Evolutionary conservation across 2,329 filamentous ascomycete species (phyloP), one percentile per base, ranked within the genome.

Genomic region (Ceratocystis smalleyi): DNA sequence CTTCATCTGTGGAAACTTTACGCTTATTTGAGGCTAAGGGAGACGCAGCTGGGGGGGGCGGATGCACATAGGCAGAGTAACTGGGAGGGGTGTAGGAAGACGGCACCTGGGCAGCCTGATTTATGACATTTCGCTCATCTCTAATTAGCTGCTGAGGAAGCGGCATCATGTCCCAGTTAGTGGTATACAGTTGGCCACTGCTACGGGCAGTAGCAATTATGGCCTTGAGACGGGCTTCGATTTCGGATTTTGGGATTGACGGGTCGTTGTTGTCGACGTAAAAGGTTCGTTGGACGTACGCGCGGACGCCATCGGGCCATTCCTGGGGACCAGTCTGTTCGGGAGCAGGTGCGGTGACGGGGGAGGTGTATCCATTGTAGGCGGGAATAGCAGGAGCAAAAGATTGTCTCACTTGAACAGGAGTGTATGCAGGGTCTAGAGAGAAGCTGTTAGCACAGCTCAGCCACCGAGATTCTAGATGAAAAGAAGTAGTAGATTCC

Each of bases 261-360:
- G 80, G 71, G 67, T 88, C 80, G 68, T 85, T 77, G 72, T 91
- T 88, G 66, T 84, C 82, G 30, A 84, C 82, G 61, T 88, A 84
- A 73, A 97, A 97, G 30, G 91, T 91, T 71, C 91, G 85, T 71
- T 91, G 87, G 40, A 97, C 92, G 76, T 96, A 97, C 69, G 81
- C 79, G 70, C 91, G 88, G 67, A 97, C 89, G n/a, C 86, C 83
- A 54, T 83, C 78, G 40, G 91, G 86, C 86, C 90, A 97, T 69
- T 87, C 83, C 77, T 87, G 89, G 59, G 71, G 67, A 65, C 70
- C 70, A 66, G 67, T 64, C 65, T 70, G 69, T 64, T 69, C 67
- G 60, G 67, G 69, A 66, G 68, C 69, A n/a, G 62, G 40, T 65
- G 69, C 66, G 67, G 71, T 67, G 69, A 70, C 68, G 69, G 70